Evolutionary conservation across 2,329 filamentous ascomycete genomes (phyloP), one percentile per base, ranked within the genome.

Genomic region (Fusarium sp.): DNA sequence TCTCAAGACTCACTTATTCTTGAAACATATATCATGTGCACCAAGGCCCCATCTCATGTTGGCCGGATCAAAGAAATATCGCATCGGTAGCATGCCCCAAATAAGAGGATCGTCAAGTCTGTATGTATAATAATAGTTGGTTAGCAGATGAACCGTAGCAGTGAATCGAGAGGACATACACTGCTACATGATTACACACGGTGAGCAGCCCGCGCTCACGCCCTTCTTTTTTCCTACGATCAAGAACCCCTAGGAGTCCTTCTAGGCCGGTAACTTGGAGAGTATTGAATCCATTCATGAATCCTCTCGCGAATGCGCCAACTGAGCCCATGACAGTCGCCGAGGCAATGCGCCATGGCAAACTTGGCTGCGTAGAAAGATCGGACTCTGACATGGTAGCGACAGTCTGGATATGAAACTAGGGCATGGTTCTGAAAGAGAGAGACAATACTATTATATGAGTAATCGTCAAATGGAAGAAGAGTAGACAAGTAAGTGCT

Each of bases 11-110:
- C 83, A 96, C 93, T 89, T 91, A 78, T 93, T 95, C 76, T 91
- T 91, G 81, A 97, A 99, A 83, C 95, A 98, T 66, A 99, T 95
- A 81, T 99, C 96, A 80, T 98, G 93, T 76, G 94, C 97, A 27
- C 93, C 96, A 59, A 99, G 87, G 13, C 91, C 90, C 94, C 95
- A 98, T 79, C 96, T 90, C 77, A 94, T 86, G 78, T 95, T 96
- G 60, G 87, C 85, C 23, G 92, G 89, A 64, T 91, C 89, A 76
- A 92, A 90, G 71, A 89, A 84, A 78, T 96, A 93, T 53, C 88
- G 86, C 48, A 93, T 80, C 2, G 96, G 96, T 7, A 99, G 84
- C 38, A 94, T 89, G 20, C 95, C 96, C 95, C 95, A 99, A 74
- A 98, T 90, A 64, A 98, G 83, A 30, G 96, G 96, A 83, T 99